Percentiles rank a stretch among this genome's conserved stretches.
Conservation (phyloP, 352 stramenopile genomes). For the Nannochloropsis limnetica region DNA sequence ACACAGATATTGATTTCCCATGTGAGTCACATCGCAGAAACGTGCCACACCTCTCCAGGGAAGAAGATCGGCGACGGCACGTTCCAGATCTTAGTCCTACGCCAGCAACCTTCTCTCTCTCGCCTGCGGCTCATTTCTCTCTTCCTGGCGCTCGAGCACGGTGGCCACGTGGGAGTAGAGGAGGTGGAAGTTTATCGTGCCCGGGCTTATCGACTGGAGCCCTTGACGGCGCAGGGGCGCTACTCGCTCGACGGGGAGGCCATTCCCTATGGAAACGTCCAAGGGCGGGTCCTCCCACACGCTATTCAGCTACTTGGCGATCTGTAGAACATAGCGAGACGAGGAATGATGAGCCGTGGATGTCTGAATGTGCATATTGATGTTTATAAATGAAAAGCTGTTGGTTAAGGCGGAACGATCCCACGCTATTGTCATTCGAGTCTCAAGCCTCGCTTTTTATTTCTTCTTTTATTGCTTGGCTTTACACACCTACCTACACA, state of each 20-base stretch:
- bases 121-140: slow-evolving; percentile 49
- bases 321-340: background rate
- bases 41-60: slow-evolving; percentile 49
- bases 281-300: background rate
- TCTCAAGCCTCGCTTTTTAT: background rate
- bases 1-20: slow-evolving; percentile 24
- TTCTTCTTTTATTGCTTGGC: background rate
- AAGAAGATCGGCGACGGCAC: slow-evolving; percentile 57
- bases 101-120: slow-evolving; percentile 49
- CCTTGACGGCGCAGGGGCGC: slow-evolving; percentile 53
- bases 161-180: slow-evolving; percentile 54
- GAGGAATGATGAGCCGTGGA: background rate
- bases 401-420: background rate
- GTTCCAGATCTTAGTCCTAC: slow-evolving; percentile 60
- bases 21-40: slow-evolving; percentile 29
- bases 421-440: background rate
- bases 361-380: background rate
- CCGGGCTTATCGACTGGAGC: slow-evolving; percentile 58
- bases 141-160: slow-evolving; percentile 55
- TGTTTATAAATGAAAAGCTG: background rate
- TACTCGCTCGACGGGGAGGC: slow-evolving; percentile 62
- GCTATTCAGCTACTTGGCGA: background rate
- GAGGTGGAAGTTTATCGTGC: slow-evolving; percentile 57
- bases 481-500: background rate
- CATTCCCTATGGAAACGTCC: background rate